These are phyloP conservation scores for Colletotrichum tamarilloi DNA, from an alignment of 2,329 filamentous ascomycete species.

Conservation along the genomic window DNA sequence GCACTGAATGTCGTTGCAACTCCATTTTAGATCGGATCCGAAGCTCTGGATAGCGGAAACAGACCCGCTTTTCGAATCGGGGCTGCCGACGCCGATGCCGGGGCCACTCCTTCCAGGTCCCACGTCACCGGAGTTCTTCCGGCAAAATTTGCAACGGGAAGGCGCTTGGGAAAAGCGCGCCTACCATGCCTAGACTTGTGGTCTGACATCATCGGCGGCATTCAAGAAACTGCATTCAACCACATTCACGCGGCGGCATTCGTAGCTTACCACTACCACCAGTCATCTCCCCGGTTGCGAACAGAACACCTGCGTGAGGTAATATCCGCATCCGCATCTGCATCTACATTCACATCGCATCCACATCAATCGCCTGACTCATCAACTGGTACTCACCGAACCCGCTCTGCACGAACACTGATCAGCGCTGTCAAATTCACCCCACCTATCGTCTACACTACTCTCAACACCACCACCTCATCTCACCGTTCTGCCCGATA, in stretches of 20 bases:
- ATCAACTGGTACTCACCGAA: neutral
- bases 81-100: conserved; percentile 31
- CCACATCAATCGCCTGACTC: neutral
- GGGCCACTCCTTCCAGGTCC: neutral
- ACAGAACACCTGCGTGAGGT: neutral
- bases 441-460: neutral
- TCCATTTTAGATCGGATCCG: neutral
- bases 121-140: conserved; percentile 24
- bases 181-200: neutral
- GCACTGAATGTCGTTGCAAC: neutral
- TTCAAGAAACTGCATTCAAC: neutral
- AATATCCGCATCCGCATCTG: neutral
- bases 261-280: neutral
- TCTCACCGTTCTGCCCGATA: neutral
- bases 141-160: conserved; percentile 30
- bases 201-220: conserved; percentile 30
- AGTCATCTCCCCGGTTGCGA: neutral
- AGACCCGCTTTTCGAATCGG: conserved; percentile 16
- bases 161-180: neutral
- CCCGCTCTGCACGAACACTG: neutral
- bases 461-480: neutral
- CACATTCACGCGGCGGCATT: neutral
- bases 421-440: neutral
- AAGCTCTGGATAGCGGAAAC: neutral
- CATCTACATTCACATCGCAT: neutral